Conservation (phyloP, 2,329 filamentous ascomycete genomes). For the Cladosporium sp. region DNA sequence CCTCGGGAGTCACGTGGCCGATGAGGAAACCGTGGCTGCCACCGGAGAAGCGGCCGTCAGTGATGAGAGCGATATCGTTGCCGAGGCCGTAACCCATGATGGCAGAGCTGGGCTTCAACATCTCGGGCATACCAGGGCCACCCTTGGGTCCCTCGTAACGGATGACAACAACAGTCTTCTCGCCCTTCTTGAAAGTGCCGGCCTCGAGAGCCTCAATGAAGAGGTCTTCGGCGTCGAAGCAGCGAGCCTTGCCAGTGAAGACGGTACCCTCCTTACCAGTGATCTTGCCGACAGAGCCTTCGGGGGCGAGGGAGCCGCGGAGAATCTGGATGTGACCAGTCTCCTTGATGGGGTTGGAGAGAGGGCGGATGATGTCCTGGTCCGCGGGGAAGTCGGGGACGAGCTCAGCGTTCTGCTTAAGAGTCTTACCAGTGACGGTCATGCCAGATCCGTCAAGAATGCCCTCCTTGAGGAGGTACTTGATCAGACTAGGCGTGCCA, state of each 20-base stretch:
- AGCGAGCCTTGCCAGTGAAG: constrained; percentile 65
- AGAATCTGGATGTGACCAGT: constrained; percentile 72
- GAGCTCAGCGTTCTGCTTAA: constrained; percentile 48
- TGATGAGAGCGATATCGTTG: constrained; percentile 68
- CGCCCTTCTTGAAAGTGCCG: constrained; percentile 66
- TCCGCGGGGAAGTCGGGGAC: constrained; percentile 61
- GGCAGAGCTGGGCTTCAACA: constrained; percentile 66
- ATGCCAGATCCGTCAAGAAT: constrained; percentile 45
- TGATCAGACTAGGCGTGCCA: constrained; percentile 46
- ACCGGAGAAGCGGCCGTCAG: constrained; percentile 72
- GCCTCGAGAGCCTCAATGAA: constrained; percentile 64
- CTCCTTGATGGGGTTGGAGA: constrained; percentile 64
- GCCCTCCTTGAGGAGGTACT: constrained; percentile 47
- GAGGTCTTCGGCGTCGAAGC: constrained; percentile 65
- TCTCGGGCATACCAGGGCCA: constrained; percentile 70
- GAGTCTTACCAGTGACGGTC: constrained; percentile 48
- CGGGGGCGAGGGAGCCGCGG: constrained; percentile 63
- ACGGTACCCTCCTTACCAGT: constrained; percentile 67
- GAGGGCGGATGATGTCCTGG: constrained; percentile 65
- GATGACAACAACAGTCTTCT: constrained; percentile 73
- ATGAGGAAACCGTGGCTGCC: constrained; percentile 84
- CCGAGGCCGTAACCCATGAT: constrained; percentile 71
- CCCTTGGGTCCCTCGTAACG: constrained; percentile 70
- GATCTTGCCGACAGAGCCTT: constrained; percentile 69
- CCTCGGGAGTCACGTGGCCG: constrained; percentile 82